Evolutionary conservation across 805 yeast species (phyloP), one percentile per base, ranked within the genome.

Genomic region (Suhomyces faveliae): DNA sequence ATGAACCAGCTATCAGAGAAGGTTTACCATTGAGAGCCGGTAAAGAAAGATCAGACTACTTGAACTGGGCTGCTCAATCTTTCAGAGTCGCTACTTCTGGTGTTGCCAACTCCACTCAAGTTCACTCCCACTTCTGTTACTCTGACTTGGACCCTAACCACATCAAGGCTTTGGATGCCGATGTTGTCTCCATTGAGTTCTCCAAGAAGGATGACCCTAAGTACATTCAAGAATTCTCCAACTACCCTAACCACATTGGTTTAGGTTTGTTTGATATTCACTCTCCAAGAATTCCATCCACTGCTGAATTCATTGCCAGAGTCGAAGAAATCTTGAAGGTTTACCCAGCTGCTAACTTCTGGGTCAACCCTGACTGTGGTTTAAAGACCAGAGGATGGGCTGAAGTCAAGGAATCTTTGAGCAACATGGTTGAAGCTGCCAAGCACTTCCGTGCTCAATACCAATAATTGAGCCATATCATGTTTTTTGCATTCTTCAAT

Each of bases 331-430:
- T 94, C 79, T 80, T 94, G 77, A 89, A 90, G 81, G 94, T 88
- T 53, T 92, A 92, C 83, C 97, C 97, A 73, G 95, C 94, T 70
- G 89, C 88, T 75, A 92, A 91, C 77, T 88, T 94, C 84, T 94
- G 99, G 99, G 96, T 94, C 71, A 94, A 94, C 95, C 99, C 99
- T 69, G 99, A 94, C 81, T 94, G 99, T 85, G 99, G 99, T 84
- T 85, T 94, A 76, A 94, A 94, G 88, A 94, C 99, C 74, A 91
- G 99, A 86, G 96, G 96, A 64, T 94, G 99, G 99, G 89, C 87
- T 64, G 99, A 94, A 84, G 89, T 92, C 65, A 89, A 78, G 71
- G 90, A 85, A 69, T 89, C 96, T 67, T 85, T 94, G 77, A 88
- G 96, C 74, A 88, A 94, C 80, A 94, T 94, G 99, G 98, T 94